Percentiles rank a stretch among this genome's conserved stretches.
Conservation (phyloP, 371 early-diverging fungal genomes). For the Actinomortierella wolfii region DNA sequence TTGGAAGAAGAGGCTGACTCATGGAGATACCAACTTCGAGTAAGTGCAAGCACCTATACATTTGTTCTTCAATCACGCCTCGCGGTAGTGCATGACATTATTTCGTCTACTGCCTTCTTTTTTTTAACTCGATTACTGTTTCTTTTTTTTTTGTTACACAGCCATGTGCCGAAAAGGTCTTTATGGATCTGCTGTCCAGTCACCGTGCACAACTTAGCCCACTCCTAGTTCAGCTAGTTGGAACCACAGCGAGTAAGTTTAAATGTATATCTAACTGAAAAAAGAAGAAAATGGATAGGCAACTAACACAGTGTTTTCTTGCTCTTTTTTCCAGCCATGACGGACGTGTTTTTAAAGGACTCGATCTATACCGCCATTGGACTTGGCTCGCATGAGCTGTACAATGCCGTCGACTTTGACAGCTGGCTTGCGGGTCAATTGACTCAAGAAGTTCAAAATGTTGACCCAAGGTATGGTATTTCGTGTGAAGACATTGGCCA, state of each 20-base stretch:
- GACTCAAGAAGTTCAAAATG: slow-evolving; percentile 56
- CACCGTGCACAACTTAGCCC: slow-evolving; percentile 70
- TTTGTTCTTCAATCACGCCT: no score
- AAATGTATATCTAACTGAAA: no score
- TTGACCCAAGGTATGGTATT: slow-evolving; percentile 51
- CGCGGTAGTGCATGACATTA: no score
- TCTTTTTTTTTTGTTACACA: slow-evolving; percentile 23
- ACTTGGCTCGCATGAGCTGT: slow-evolving; percentile 82
- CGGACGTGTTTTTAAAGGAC: slow-evolving; percentile 75
- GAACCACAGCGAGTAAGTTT: slow-evolving; percentile 61
- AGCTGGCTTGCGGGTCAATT: slow-evolving; percentile 69
- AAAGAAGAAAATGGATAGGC: neutral
- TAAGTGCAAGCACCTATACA: slow-evolving; percentile 39
- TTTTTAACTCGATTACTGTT: neutral
- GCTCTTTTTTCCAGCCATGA: slow-evolving; percentile 34
- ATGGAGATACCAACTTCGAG: slow-evolving; percentile 84
- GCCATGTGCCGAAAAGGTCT: slow-evolving; percentile 86
- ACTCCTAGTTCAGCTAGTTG: slow-evolving; percentile 63
- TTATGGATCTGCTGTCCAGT: slow-evolving; percentile 75
- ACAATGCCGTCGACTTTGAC: slow-evolving; percentile 84
- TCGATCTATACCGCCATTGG: slow-evolving; percentile 85
- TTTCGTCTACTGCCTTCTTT: no score
- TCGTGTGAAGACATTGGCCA: neutral
- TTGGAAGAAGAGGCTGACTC: slow-evolving; percentile 82
- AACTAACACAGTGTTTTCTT: neutral